These are phyloP conservation scores for Magnusiomyces clavatus DNA, from an alignment of 1,139 yeast genomes.

Conservation along the genomic window DNA sequence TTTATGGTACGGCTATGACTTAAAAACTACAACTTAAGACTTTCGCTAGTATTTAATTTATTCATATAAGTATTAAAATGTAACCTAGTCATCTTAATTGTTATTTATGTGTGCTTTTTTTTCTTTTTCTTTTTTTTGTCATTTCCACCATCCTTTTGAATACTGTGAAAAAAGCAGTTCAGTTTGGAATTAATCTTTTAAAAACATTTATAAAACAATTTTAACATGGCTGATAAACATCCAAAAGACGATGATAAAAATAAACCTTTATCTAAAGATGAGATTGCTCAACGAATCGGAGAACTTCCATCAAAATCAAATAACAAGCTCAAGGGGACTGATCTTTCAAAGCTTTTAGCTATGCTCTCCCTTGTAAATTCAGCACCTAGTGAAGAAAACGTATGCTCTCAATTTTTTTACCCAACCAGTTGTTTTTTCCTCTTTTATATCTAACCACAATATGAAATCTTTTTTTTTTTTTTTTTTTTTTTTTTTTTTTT, in stretches of 20 bases:
- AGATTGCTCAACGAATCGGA: not conserved
- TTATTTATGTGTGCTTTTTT: no score
- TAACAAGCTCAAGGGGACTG: conserved; percentile 17
- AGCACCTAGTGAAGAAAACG: conserved; percentile 13
- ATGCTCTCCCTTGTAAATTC: conserved; percentile 20
- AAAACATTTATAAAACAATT: no score
- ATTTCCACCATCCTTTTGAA: no score
- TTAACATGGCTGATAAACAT: not conserved
- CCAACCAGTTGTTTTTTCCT: not conserved
- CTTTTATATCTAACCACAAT: not conserved
- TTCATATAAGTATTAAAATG: no score
- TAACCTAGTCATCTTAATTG: no score
- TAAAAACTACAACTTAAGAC: no score
- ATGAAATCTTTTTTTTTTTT: not conserved
- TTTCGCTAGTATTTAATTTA: no score
- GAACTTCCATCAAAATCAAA: conserved; percentile 1
- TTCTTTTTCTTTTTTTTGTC: no score
- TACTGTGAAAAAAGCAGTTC: no score
- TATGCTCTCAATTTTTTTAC: no score
- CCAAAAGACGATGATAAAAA: not conserved
- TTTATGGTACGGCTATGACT: no score
- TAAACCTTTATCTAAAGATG: conserved; percentile 1
- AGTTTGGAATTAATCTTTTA: no score
- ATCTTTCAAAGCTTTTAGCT: conserved; percentile 38
- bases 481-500: not conserved